Percentiles rank a stretch among this genome's conserved stretches.
phyloP scores from a whole-genome alignment of 192 early-diverging fungal genomes.

The Mortierella alpina region DNA sequence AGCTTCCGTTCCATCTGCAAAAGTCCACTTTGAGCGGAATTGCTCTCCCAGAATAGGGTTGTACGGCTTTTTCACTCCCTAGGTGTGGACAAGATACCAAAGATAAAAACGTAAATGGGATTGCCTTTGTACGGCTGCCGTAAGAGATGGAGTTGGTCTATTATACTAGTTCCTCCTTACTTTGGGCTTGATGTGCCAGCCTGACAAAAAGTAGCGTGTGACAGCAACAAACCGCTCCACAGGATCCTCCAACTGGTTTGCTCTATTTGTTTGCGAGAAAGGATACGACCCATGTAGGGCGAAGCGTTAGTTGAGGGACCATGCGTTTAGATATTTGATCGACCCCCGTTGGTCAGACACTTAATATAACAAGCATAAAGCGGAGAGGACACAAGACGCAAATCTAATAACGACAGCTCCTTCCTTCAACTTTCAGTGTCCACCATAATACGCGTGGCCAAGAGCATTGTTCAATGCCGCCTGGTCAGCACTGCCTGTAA shows the following conservation, averaged over 20 bases:
- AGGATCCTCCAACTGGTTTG: conserved; percentile 73
- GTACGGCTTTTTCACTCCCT: conserved; percentile 95
- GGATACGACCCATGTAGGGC: background rate
- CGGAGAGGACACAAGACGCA: background rate
- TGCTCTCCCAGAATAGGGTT: conserved; percentile 94
- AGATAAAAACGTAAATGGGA: background rate
- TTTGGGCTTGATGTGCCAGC: conserved; percentile 94
- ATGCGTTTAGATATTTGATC: background rate
- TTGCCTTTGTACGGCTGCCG: background rate
- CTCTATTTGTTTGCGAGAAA: conserved; percentile 58
- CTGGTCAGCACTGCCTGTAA: no score
- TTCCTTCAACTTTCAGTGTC: no score
- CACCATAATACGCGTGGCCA: no score
- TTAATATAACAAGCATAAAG: background rate
- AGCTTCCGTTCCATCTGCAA: conserved; percentile 74
- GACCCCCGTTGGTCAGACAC: no score
- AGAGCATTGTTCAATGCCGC: no score
- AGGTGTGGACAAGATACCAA: background rate
- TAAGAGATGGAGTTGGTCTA: background rate
- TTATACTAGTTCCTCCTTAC: conserved; percentile 50
- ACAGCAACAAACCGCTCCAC: conserved; percentile 84
- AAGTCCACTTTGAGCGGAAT: conserved; percentile 86
- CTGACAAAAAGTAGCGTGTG: conserved; percentile 87
- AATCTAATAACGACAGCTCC: no score
- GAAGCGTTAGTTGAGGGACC: background rate